A percentile compares a stretch with the other conserved stretches of the same genome.
Conservation (phyloP, 139 green algal species). For the Chlamydomonas sp. region DNA sequence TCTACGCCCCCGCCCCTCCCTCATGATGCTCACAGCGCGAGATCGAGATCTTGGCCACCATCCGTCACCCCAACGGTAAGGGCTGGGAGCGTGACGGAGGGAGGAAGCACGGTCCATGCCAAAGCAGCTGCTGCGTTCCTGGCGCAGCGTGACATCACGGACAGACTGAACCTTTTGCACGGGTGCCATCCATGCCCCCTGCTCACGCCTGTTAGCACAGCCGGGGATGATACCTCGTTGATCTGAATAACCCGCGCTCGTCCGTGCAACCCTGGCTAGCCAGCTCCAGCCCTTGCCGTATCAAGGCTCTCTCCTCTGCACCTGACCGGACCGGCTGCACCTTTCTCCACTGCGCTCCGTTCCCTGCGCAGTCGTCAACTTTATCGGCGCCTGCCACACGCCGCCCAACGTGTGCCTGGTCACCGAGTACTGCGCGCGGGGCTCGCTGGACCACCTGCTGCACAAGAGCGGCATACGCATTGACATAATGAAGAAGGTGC, state of each 20-base stretch:
- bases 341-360: background rate
- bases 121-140: no score
- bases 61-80: constrained; percentile 66
- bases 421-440: constrained; percentile 67
- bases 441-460: constrained; percentile 65
- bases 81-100: background rate
- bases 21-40: constrained; percentile 62
- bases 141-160: no score
- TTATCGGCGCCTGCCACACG: constrained; percentile 59
- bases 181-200: no score
- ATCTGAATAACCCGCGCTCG: no score
- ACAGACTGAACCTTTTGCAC: no score
- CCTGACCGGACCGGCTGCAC: background rate
- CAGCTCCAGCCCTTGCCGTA: no score
- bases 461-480: constrained; percentile 47
- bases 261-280: no score
- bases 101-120: no score
- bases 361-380: constrained; percentile 42
- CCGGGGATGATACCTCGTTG: no score
- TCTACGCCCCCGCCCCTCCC: no score
- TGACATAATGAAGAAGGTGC: constrained; percentile 44
- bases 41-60: constrained; percentile 66
- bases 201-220: no score
- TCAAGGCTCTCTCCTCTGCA: no score
- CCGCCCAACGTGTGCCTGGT: constrained; percentile 64